Base-by-base conservation (phyloP, 1,139 yeast species). In the Taphrina confusa region DNA sequence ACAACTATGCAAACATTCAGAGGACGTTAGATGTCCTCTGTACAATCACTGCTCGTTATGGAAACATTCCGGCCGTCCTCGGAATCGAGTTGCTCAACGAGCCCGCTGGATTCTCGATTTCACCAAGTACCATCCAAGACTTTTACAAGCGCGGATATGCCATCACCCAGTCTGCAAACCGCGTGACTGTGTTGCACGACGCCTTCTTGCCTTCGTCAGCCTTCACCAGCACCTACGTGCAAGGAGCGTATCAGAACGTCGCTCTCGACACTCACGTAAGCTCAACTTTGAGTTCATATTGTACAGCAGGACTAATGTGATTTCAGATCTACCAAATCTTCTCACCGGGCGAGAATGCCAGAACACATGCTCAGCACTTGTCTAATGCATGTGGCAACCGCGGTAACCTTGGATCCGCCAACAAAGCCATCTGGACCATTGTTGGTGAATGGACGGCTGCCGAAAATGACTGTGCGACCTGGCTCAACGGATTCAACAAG, bases 371-470 rank as follows among this genome's bases (percentile, higher is more conserved):
- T 62, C 80, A 82, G 30, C 95, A 87, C 68, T 70, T 92, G 55
- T 64, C 72, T 5, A 74, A 75, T 55, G 91, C 89, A 8, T 87
- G 95, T 72, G 66, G 70, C 22, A 80, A 82, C 78, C 95, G 91
- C 49, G 63, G 72, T 34, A 74, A 73, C 47, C 75, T 82, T 39
- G 66, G 69, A 37, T 27, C 59, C 8, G 56, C 66, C 12, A 59
- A 58, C 22, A 65, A 71, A 39, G 95, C 87, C 71, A 84, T 84
- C 73, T 85, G 94, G 86, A 80, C 82, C 59, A 80, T 91, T 34
- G 79, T 82, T 60, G 97, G 97, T 64, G 98, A 92, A 77, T 92
- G 92, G 87, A 80, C 95, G 22, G 97, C 92, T 22, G 97, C 97
- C 0, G 78, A 91, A 66, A 90, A 96, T 9, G 97, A 91, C 74